phyloP scores from a whole-genome alignment of 2,329 filamentous ascomycete genomes.

The Allantophomopsis cytisporea region DNA sequence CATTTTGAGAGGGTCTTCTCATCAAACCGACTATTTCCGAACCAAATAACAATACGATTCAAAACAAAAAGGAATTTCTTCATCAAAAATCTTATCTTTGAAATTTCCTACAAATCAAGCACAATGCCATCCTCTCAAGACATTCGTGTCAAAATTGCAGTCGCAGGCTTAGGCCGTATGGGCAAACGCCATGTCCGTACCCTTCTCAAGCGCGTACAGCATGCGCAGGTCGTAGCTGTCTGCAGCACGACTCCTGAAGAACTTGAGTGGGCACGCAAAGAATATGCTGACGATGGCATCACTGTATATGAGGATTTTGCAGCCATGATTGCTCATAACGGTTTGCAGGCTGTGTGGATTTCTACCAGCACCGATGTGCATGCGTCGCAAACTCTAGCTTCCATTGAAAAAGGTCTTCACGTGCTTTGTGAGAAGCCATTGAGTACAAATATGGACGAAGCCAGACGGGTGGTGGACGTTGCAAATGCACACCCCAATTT shows the following conservation, averaged over 20 bases:
- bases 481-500: constrained; percentile 21
- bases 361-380: constrained; percentile 20
- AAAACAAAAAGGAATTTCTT: background rate
- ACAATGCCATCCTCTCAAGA: constrained; percentile 2
- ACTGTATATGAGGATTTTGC: constrained; percentile 2
- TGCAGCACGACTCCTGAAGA: constrained; percentile 28
- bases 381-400: constrained; percentile 18
- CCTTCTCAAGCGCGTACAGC: constrained; percentile 29
- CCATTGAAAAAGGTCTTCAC: constrained; percentile 20
- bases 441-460: constrained; percentile 16
- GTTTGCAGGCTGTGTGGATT: constrained; percentile 10
- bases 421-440: constrained; percentile 25
- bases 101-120: background rate
- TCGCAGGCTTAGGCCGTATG: constrained; percentile 33
- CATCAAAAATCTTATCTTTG: background rate
- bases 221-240: constrained; percentile 30
- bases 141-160: constrained; percentile 24
- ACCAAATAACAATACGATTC: too few species aligned
- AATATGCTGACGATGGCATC: constrained; percentile 3
- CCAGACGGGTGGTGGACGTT: constrained; percentile 18
- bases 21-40: too few species aligned
- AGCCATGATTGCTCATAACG: constrained; percentile 3
- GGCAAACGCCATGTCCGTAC: constrained; percentile 31
- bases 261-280: constrained; percentile 10
- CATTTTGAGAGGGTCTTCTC: too few species aligned